Percentiles rank a stretch among this genome's conserved stretches.
phyloP scores from a whole-genome alignment of 768 basidiomycete genomes.

The Strobilomyces echinocephalus region DNA sequence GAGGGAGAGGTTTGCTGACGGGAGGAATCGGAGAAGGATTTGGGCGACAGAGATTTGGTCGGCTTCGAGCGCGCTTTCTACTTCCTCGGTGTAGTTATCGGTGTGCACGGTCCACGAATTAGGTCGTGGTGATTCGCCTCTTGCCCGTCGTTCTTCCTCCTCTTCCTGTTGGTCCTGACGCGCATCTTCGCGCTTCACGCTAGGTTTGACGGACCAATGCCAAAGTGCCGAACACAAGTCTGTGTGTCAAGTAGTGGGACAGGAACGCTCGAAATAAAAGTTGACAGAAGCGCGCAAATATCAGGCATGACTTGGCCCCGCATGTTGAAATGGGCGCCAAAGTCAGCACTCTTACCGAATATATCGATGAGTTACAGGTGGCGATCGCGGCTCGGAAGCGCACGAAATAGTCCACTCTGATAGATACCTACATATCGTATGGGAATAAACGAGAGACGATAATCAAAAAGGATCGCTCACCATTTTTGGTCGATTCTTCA shows the following conservation, averaged over 20 bases:
- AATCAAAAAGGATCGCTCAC: slow-evolving; percentile 12
- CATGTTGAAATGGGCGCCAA: slow-evolving; percentile 25
- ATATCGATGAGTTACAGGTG: slow-evolving; percentile 36
- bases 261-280: slow-evolving; percentile 46
- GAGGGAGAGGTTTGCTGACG: slow-evolving; percentile 36
- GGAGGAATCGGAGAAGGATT: slow-evolving; percentile 48
- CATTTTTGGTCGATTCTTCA: slow-evolving; percentile 46
- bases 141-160: slow-evolving; percentile 28
- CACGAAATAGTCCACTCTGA: slow-evolving; percentile 39
- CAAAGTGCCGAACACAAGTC: slow-evolving; percentile 40
- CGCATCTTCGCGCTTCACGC: slow-evolving; percentile 32
- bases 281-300: slow-evolving; percentile 42
- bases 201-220: slow-evolving; percentile 42
- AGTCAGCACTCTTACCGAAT: slow-evolving; percentile 32
- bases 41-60: slow-evolving; percentile 39
- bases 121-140: slow-evolving; percentile 24
- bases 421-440: slow-evolving; percentile 35
- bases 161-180: slow-evolving; percentile 26
- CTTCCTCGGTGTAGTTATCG: slow-evolving; percentile 14
- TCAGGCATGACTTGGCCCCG: slow-evolving; percentile 38
- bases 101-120: slow-evolving; percentile 8
- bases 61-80: slow-evolving; percentile 26
- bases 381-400: slow-evolving; percentile 37
- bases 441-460: background rate
- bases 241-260: slow-evolving; percentile 40